These are phyloP conservation scores for Nevesoporus exiguus DNA, from an alignment of 768 basidiomycete species.

Conservation along the genomic window DNA sequence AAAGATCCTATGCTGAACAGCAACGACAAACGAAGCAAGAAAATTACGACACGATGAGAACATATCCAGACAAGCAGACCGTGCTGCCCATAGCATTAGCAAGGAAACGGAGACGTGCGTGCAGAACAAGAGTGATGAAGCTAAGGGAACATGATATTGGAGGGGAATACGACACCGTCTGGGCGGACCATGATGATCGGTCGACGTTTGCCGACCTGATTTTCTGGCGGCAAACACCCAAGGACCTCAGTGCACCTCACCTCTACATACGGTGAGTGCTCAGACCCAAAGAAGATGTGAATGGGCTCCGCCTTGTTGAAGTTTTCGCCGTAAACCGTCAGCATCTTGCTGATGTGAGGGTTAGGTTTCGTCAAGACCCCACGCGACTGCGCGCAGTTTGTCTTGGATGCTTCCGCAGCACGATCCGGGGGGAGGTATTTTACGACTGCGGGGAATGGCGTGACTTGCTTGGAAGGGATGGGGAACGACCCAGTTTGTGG, in stretches of 20 bases:
- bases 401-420: constrained; percentile 77
- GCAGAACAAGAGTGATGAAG: constrained; percentile 11
- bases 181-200: constrained; percentile 79
- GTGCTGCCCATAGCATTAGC: constrained; percentile 27
- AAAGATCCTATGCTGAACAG: constrained; percentile 29
- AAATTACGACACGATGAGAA: constrained; percentile 21
- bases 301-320: constrained; percentile 81
- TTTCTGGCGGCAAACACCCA: constrained; percentile 76
- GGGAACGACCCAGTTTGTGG: constrained; percentile 71
- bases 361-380: constrained; percentile 73
- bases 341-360: constrained; percentile 72
- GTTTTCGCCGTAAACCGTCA: constrained; percentile 88
- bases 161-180: constrained; percentile 87
- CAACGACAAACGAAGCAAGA: constrained; percentile 11
- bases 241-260: constrained; percentile 84
- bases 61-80: constrained; percentile 25
- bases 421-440: constrained; percentile 91
- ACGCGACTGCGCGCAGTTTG: constrained; percentile 61
- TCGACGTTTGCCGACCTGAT: constrained; percentile 61
- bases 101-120: constrained; percentile 15
- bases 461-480: constrained; percentile 77
- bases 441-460: constrained; percentile 82
- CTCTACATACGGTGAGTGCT: constrained; percentile 84
- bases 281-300: constrained; percentile 81
- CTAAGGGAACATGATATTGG: constrained; percentile 77